Evolutionary conservation across 2,329 filamentous ascomycete genomes (phyloP).

Genomic region (Zymoseptoria tritici): DNA sequence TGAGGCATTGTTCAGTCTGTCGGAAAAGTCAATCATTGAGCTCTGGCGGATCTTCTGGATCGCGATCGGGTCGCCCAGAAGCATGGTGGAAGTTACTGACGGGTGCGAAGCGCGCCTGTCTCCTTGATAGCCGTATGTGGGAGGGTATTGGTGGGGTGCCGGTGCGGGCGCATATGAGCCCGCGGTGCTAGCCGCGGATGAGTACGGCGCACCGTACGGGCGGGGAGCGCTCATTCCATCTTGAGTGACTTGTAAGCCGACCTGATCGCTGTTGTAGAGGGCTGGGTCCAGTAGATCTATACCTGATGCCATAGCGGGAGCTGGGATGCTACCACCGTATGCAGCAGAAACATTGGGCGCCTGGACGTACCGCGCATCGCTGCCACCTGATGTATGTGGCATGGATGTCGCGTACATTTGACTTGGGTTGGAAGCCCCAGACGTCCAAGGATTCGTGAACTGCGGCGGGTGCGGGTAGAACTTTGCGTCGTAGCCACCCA

Average conservation of each 20-base stretch:
- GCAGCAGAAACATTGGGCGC: constrained; percentile 33
- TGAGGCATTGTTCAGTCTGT: constrained; percentile 49
- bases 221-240: constrained; percentile 67
- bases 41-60: constrained; percentile 47
- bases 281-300: constrained; percentile 53
- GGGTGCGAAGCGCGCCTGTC: constrained; percentile 72
- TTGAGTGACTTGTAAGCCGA: constrained; percentile 62
- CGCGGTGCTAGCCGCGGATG: constrained; percentile 61
- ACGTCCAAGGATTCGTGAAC: constrained; percentile 85
- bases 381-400: constrained; percentile 51
- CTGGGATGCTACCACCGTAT: constrained; percentile 61
- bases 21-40: constrained; percentile 56
- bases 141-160: constrained; percentile 60
- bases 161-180: constrained; percentile 60
- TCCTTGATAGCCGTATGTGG: constrained; percentile 52
- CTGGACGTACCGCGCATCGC: constrained; percentile 37
- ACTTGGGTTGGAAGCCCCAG: constrained; percentile 49
- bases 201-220: constrained; percentile 62
- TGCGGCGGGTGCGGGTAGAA: constrained; percentile 62
- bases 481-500: constrained; percentile 70
- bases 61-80: constrained; percentile 42
- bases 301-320: constrained; percentile 62
- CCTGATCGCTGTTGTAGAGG: constrained; percentile 50
- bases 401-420: constrained; percentile 60
- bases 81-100: constrained; percentile 59